Evolutionary conservation across 768 basidiomycete genomes (phyloP).

Genomic region (Pleurotus tuber-regium): DNA sequence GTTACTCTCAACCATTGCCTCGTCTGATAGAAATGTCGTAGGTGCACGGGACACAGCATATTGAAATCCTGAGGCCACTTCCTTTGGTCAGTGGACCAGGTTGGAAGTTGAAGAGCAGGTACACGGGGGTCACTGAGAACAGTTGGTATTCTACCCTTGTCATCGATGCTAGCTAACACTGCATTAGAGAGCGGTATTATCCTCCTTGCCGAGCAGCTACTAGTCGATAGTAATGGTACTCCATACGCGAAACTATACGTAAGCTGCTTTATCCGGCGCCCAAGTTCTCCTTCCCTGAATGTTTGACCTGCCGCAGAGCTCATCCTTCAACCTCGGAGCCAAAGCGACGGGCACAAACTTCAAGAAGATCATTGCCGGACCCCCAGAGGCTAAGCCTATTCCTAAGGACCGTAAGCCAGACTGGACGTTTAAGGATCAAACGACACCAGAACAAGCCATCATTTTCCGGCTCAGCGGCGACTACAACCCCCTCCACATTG

Average conservation of each 20-base stretch:
- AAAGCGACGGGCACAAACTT: slow-evolving; percentile 62
- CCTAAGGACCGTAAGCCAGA: slow-evolving; percentile 62
- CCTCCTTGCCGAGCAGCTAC: slow-evolving; percentile 56
- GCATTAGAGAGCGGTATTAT: slow-evolving; percentile 71
- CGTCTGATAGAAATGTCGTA: no score
- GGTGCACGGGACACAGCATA: slow-evolving; percentile 80
- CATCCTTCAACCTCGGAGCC: slow-evolving; percentile 69
- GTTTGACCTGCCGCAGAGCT: no score
- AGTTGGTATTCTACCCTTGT: slow-evolving; percentile 43
- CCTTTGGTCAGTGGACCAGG: slow-evolving; percentile 74
- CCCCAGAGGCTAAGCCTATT: slow-evolving; percentile 58
- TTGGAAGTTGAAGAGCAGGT: slow-evolving; percentile 68
- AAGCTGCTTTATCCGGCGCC: no score
- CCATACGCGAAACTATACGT: slow-evolving; percentile 65
- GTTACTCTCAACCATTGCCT: background rate
- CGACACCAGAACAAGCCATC: slow-evolving; percentile 63
- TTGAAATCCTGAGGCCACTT: slow-evolving; percentile 77
- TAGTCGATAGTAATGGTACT: slow-evolving; percentile 61
- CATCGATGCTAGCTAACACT: background rate
- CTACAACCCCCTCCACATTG: slow-evolving; percentile 78
- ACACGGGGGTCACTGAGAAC: slow-evolving; percentile 77
- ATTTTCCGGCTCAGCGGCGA: slow-evolving; percentile 75
- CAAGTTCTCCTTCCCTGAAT: no score
- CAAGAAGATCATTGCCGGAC: slow-evolving; percentile 57
- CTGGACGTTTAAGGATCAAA: slow-evolving; percentile 59